phyloP scores from a whole-genome alignment of 2,329 filamentous ascomycete genomes.

The Beauveria varroae region DNA sequence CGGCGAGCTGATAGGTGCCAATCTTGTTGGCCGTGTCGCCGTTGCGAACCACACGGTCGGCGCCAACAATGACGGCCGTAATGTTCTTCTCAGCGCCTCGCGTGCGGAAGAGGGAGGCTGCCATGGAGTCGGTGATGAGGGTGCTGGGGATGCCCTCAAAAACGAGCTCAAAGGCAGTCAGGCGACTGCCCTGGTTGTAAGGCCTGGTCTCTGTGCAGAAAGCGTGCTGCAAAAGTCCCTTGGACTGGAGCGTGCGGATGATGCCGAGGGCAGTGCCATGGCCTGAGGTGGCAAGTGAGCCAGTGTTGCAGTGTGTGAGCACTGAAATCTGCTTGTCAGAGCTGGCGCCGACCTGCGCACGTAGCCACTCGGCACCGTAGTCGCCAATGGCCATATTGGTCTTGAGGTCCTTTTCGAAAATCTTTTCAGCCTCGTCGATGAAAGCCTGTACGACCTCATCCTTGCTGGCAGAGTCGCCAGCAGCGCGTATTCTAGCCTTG shows the following conservation, averaged over 20 bases:
- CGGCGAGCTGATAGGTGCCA: conserved; percentile 85
- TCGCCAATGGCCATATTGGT: conserved; percentile 84
- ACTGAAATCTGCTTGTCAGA: conserved; percentile 57
- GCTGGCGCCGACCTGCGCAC: conserved; percentile 46
- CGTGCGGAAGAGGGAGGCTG: conserved; percentile 68
- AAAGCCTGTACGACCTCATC: conserved; percentile 60
- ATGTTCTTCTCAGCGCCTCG: conserved; percentile 60
- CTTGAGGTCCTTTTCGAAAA: conserved; percentile 76
- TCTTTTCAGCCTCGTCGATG: conserved; percentile 72
- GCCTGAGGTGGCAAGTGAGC: conserved; percentile 93
- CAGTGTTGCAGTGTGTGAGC: conserved; percentile 96
- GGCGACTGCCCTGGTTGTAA: conserved; percentile 92
- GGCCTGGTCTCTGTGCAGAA: conserved; percentile 96
- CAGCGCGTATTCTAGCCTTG: conserved; percentile 51
- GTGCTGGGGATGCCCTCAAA: conserved; percentile 89
- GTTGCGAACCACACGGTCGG: conserved; percentile 90
- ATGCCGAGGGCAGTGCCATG: conserved; percentile 95
- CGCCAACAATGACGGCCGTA: conserved; percentile 83
- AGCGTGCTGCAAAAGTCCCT: conserved; percentile 64
- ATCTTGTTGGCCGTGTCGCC: conserved; percentile 99
- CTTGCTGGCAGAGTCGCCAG: conserved; percentile 34
- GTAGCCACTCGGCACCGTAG: conserved; percentile 77
- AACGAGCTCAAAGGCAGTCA: conserved; percentile 95
- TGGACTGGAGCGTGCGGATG: conserved; percentile 70
- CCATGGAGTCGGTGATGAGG: conserved; percentile 95